Percentiles rank a stretch among this genome's conserved stretches.
These are phyloP conservation scores for Cordyceps javanica DNA, from an alignment of 2,329 filamentous ascomycete species.

Conservation along the genomic window DNA sequence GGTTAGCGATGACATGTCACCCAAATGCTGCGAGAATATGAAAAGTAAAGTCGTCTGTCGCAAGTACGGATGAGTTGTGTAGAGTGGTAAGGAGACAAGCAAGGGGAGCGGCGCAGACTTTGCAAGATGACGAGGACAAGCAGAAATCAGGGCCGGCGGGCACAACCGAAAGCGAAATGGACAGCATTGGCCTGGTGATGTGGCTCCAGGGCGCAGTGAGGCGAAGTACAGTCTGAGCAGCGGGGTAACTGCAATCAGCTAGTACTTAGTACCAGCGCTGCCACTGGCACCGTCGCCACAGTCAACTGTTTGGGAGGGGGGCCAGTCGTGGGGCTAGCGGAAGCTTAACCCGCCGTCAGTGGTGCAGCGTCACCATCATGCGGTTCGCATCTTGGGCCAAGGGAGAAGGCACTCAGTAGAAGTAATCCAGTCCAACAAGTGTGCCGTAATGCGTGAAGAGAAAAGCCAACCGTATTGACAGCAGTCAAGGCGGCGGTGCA, in stretches of 20 bases:
- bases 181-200: not conserved
- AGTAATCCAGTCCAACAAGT: not conserved
- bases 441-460: not conserved
- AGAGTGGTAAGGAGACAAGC: not conserved
- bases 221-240: slow-evolving; percentile 3
- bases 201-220: slow-evolving; percentile 8
- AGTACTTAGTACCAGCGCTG: not conserved
- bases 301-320: not conserved
- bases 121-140: not conserved
- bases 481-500: not conserved
- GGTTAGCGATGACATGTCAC: slow-evolving; percentile 40
- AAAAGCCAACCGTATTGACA: not conserved
- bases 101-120: not conserved
- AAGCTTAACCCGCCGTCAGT: not conserved
- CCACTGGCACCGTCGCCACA: not conserved
- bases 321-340: not conserved
- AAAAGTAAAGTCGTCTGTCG: not conserved
- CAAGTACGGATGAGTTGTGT: not conserved
- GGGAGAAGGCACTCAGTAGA: not conserved
- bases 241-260: slow-evolving; percentile 8
- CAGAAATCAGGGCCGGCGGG: not conserved
- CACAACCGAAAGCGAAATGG: not conserved
- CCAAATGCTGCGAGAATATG: not conserved
- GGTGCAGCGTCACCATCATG: not conserved
- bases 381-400: not conserved